A percentile compares a stretch with the other conserved stretches of the same genome.
These are phyloP conservation scores for Leishmania tarentolae DNA, from an alignment of 208 protist species.

Conservation along the genomic window DNA sequence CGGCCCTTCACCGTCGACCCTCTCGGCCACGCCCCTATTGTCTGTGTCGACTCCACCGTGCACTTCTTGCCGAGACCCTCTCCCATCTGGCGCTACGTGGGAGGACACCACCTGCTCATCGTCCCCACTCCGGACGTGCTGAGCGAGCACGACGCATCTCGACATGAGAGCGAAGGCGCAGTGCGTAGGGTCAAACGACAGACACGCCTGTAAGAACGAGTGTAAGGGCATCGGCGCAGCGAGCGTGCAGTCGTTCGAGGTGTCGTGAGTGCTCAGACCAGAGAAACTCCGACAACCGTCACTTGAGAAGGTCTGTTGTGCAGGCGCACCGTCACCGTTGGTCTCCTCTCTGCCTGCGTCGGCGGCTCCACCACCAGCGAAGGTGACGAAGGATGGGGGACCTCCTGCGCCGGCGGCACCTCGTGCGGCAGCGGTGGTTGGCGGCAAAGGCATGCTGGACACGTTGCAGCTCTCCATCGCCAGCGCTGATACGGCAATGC, in stretches of 20 bases:
- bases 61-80: not conserved
- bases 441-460: too few relatives aligned
- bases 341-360: not conserved
- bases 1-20: not conserved
- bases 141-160: conserved; percentile 52
- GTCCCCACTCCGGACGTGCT: conserved; percentile 45
- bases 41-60: not conserved
- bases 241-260: not conserved
- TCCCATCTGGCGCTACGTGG: not conserved
- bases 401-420: not conserved
- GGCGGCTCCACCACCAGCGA: not conserved
- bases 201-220: conserved; percentile 56
- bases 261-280: not conserved
- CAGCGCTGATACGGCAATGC: not conserved
- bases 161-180: conserved; percentile 70
- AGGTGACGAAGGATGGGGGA: not conserved
- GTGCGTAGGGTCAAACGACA: conserved; percentile 52
- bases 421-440: not conserved
- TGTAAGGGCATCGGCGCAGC: conserved; percentile 37
- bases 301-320: not conserved
- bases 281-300: not conserved
- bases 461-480: not conserved
- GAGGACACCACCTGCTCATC: conserved; percentile 10
- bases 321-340: conserved; percentile 3
- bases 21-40: not conserved